Evolutionary conservation across 345 rosid species (phyloP).

Genomic region (Aethionema arabicum): DNA sequence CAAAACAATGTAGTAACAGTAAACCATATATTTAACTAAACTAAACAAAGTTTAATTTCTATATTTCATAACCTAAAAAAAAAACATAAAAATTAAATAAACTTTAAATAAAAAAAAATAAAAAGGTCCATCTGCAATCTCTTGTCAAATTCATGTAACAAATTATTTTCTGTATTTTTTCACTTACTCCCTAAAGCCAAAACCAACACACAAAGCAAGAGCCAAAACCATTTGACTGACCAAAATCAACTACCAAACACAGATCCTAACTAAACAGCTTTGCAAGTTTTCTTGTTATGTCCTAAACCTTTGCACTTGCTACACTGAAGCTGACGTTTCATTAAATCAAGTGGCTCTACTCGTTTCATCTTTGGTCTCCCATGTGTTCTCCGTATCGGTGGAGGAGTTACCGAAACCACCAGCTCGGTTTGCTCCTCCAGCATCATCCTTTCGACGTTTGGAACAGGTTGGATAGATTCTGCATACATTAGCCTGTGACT

Average conservation of each 20-base stretch:
- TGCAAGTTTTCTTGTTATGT: conserved; percentile 94
- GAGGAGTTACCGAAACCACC: conserved; percentile 65
- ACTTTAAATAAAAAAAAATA: too few species aligned
- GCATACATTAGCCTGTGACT: conserved; percentile 55
- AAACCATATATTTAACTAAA: neutral
- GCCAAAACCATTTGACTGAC: conserved; percentile 28
- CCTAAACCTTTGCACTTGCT: conserved; percentile 98
- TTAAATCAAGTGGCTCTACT: conserved; percentile 57
- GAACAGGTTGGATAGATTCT: conserved; percentile 77
- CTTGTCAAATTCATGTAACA: too few species aligned
- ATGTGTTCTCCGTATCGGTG: conserved; percentile 79
- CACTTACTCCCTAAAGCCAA: neutral
- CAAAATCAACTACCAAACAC: conserved; percentile 19
- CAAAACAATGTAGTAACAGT: too few species aligned
- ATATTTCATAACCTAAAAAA: neutral
- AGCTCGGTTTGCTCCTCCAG: conserved; percentile 44
- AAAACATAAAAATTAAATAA: neutral
- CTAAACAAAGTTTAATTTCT: neutral
- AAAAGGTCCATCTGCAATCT: too few species aligned
- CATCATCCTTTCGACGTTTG: conserved; percentile 61
- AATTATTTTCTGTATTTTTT: neutral
- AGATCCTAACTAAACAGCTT: conserved; percentile 42
- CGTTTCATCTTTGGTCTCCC: conserved; percentile 82
- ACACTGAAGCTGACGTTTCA: conserved; percentile 87
- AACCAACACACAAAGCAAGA: conserved; percentile 24